Conservation (phyloP, 768 basidiomycete genomes). For the Auricularia sp. region DNA sequence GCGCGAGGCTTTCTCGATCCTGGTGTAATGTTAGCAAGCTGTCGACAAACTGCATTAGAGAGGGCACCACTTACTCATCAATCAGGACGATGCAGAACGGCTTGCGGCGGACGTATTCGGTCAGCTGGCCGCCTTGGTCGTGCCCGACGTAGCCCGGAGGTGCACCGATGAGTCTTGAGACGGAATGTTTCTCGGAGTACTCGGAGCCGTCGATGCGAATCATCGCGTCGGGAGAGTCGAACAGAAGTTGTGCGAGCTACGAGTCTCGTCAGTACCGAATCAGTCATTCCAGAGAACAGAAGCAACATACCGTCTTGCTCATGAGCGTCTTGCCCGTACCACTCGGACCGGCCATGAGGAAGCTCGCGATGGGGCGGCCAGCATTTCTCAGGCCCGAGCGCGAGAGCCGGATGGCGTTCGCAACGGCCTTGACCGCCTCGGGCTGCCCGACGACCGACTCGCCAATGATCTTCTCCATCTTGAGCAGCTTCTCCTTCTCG, state of each 20-base stretch:
- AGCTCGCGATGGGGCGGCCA: constrained; percentile 80
- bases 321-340: constrained; percentile 87
- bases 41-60: not conserved
- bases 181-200: constrained; percentile 76
- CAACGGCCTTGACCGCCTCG: constrained; percentile 84
- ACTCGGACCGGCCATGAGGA: constrained; percentile 85
- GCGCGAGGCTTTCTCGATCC: constrained; percentile 78
- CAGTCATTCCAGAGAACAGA: not conserved
- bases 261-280: constrained; percentile 6
- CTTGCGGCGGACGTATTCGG: constrained; percentile 85
- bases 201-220: constrained; percentile 89
- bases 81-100: constrained; percentile 81
- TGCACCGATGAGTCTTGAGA: constrained; percentile 59
- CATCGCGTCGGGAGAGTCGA: constrained; percentile 86
- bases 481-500: constrained; percentile 79
- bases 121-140: constrained; percentile 82
- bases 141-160: constrained; percentile 90
- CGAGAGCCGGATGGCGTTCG: constrained; percentile 87
- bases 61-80: constrained; percentile 38
- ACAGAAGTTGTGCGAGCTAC: constrained; percentile 78
- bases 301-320: constrained; percentile 65
- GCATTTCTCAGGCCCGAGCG: constrained; percentile 89
- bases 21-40: constrained; percentile 21
- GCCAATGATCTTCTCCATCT: constrained; percentile 76
- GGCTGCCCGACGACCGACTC: constrained; percentile 79